phyloP scores from a whole-genome alignment of 768 basidiomycete species.

The Amanita rubescens region DNA sequence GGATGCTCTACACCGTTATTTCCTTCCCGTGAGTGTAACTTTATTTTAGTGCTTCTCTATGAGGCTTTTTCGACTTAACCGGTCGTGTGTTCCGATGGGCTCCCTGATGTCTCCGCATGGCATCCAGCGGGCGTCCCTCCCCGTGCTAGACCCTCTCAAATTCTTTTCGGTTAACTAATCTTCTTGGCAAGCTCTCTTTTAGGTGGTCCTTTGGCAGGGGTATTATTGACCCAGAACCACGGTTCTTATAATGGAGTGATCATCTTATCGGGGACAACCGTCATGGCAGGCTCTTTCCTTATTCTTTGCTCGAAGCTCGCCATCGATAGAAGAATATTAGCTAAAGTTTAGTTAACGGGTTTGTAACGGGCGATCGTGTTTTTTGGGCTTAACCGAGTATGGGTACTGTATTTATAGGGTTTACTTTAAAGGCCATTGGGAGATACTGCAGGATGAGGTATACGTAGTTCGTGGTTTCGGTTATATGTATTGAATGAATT shows the following conservation, averaged over 20 bases:
- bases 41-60: constrained; percentile 1
- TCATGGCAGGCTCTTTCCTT: constrained; percentile 52
- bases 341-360: constrained; percentile 36
- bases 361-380: neutral
- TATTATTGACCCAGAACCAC: constrained; percentile 37
- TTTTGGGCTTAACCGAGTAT: neutral
- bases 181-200: constrained; percentile 42
- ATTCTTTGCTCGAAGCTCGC: constrained; percentile 43
- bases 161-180: constrained; percentile 1
- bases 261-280: constrained; percentile 49
- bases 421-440: neutral
- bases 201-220: constrained; percentile 59
- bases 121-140: neutral
- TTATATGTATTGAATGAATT: too few relatives aligned
- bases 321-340: constrained; percentile 35
- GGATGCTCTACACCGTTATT: constrained; percentile 55
- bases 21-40: constrained; percentile 56
- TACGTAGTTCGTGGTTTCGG: too few relatives aligned
- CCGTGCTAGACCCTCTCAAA: neutral
- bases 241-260: constrained; percentile 48
- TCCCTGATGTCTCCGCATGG: neutral
- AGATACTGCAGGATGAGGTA: too few relatives aligned
- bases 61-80: neutral
- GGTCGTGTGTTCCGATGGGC: neutral
- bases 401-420: neutral